A percentile compares a stretch with the other conserved stretches of the same genome.
These are phyloP conservation scores for Aphanocladium album DNA, from an alignment of 2,329 filamentous ascomycete species.

Conservation along the genomic window DNA sequence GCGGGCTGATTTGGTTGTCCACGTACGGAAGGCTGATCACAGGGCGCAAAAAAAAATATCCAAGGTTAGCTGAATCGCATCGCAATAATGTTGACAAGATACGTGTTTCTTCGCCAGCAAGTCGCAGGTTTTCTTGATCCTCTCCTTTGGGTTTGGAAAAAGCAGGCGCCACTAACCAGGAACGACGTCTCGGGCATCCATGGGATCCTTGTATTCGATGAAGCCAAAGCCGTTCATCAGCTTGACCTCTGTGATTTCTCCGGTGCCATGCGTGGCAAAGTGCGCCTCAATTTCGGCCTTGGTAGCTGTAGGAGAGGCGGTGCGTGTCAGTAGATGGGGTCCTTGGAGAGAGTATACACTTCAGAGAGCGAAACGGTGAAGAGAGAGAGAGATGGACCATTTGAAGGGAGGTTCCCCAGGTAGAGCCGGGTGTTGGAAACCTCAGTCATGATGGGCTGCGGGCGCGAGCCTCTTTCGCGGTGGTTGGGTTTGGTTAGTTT, in stretches of 20 bases:
- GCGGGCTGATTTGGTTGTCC: conserved; percentile 14
- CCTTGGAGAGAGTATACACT: conserved; percentile 15
- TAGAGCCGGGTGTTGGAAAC: conserved; percentile 95
- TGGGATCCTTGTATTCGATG: conserved; percentile 97
- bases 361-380: conserved; percentile 4
- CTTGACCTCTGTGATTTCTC: conserved; percentile 98
- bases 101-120: neutral
- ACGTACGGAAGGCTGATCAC: conserved; percentile 56
- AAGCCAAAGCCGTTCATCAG: conserved; percentile 99
- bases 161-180: conserved; percentile 63
- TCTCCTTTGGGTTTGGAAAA: neutral
- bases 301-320: conserved; percentile 62
- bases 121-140: neutral
- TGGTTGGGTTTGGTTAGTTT: neutral
- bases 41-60: conserved; percentile 16
- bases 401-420: conserved; percentile 93
- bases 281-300: conserved; percentile 95
- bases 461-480: conserved; percentile 1
- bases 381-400: conserved; percentile 55
- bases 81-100: neutral
- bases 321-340: conserved; percentile 37
- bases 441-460: conserved; percentile 62
- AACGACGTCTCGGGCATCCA: conserved; percentile 97
- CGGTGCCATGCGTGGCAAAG: conserved; percentile 92
- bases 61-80: conserved; percentile 14